A percentile compares a stretch with the other conserved stretches of the same genome.
phyloP scores from a whole-genome alignment of 2,329 filamentous ascomycete species.

The Claviceps cyperi region DNA sequence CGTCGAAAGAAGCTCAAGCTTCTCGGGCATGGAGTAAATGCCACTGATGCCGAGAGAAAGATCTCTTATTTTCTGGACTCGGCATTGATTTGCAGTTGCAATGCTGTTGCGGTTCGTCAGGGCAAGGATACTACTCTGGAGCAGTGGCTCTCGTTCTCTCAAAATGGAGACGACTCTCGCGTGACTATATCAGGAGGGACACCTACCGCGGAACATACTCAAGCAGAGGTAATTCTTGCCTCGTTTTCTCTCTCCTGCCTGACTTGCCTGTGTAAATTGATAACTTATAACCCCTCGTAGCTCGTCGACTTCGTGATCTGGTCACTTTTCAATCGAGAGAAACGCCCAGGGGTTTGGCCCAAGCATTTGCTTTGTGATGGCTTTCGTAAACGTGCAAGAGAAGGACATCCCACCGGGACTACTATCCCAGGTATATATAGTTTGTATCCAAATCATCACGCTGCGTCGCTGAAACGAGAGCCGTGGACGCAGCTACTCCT shows the following conservation, averaged over 20 bases:
- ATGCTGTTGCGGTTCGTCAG: slow-evolving; percentile 10
- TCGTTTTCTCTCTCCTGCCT: background rate
- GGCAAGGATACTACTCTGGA: slow-evolving; percentile 29
- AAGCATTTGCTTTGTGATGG: slow-evolving; percentile 75
- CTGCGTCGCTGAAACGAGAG: slow-evolving; percentile 48
- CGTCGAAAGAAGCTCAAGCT: slow-evolving; percentile 41
- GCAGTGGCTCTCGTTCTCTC: slow-evolving; percentile 47
- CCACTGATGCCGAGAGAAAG: slow-evolving; percentile 21
- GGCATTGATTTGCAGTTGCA: slow-evolving; percentile 46
- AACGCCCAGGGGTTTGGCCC: slow-evolving; percentile 33
- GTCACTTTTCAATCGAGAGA: slow-evolving; percentile 52
- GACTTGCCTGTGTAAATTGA: background rate
- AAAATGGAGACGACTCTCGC: slow-evolving; percentile 43
- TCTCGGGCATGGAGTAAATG: slow-evolving; percentile 21
- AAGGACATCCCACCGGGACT: slow-evolving; percentile 17
- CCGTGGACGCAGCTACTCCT: slow-evolving; percentile 66
- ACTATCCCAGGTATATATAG: slow-evolving; percentile 52
- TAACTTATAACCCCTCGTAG: slow-evolving; percentile 25
- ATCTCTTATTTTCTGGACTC: slow-evolving; percentile 51
- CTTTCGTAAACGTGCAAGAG: slow-evolving; percentile 40
- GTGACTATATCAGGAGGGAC: slow-evolving; percentile 36
- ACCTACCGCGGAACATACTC: slow-evolving; percentile 33
- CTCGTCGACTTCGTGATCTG: slow-evolving; percentile 67
- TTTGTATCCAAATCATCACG: slow-evolving; percentile 54
- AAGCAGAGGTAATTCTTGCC: slow-evolving; percentile 41